These are phyloP conservation scores for Alloascoidea hylecoeti DNA, from an alignment of 805 yeast genomes.

Conservation along the genomic window DNA sequence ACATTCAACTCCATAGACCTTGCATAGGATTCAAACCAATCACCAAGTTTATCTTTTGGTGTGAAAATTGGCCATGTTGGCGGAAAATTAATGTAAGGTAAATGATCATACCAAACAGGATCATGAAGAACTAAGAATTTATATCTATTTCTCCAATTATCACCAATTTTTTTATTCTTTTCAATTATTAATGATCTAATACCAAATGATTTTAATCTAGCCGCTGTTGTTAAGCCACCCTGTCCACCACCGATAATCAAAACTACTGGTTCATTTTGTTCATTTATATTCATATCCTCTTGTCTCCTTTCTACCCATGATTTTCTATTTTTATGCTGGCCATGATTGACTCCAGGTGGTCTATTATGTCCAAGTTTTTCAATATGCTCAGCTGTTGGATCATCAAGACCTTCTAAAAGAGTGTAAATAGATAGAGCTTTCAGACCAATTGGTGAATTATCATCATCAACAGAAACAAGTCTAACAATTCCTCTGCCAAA, in stretches of 20 bases:
- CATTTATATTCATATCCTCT: conserved; percentile 12
- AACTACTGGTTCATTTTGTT: conserved; percentile 24
- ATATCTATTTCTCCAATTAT: conserved; percentile 32
- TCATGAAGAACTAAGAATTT: conserved; percentile 30
- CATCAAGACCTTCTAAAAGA: conserved; percentile 18
- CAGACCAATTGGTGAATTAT: conserved; percentile 13
- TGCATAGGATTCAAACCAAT: conserved; percentile 27
- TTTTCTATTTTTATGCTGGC: conserved; percentile 21
- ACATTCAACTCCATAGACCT: conserved; percentile 24
- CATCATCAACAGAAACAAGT: conserved; percentile 17
- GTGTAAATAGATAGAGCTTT: conserved; percentile 21
- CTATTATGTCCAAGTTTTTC: conserved; percentile 19
- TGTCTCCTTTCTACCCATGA: conserved; percentile 26
- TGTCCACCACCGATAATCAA: conserved; percentile 34
- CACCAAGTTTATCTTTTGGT: conserved; percentile 29
- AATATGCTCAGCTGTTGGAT: conserved; percentile 14
- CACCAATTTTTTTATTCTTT: conserved; percentile 23
- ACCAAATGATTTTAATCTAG: conserved; percentile 26
- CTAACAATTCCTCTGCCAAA: conserved; percentile 19
- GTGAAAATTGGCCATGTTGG: conserved; percentile 27
- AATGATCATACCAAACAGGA: conserved; percentile 27
- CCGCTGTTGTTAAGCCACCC: conserved; percentile 27
- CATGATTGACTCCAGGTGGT: conserved; percentile 23
- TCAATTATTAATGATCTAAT: conserved; percentile 25
- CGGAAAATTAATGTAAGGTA: conserved; percentile 26